Evolutionary conservation across 371 early-diverging fungal species (phyloP), one percentile per base, ranked within the genome.

Genomic region (Circinella umbellata): DNA sequence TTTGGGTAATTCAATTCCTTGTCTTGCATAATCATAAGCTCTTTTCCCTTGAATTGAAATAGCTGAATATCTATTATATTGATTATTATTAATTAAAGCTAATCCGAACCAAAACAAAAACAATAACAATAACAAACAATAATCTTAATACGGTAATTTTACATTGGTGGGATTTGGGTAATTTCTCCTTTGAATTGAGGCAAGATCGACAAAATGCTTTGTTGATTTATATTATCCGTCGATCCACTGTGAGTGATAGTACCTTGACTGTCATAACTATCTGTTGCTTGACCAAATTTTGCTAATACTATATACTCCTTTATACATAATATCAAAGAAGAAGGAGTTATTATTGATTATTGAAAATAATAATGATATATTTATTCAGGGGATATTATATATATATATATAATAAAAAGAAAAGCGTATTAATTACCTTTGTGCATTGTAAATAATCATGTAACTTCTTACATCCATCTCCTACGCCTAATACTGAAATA

Each of bases 1-100:
- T 54, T 68, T 67, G 11, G 85, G 85, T 37, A 84, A 65, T 36
- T 63, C 54, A 18, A 67, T 60, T 17, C 77, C 76, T 46, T 74
- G 57, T 39, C 85, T 76, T 11, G 87, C 87, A 76, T 85, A 85
- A 20, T 85, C 84, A 46, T 86, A 86, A 20, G 85, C 65, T 48
- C 79, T 68, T 65, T 82, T 83, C 34, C 87, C 87, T 55, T 85
- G 68, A 20, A 86, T 73, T 61, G 73, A 75, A 10, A 86, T 67
- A 17, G 84, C 85, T 46, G 84, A 84, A 69, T 84, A 84, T 27
- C 86, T 86, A 69, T 20, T 46, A 37, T 63, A 46, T 5, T 4
- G 6, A 37, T 36, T 46, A 51, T 27, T 27, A 27, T 27, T 27
- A 27, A 27, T 27, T 27, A 27, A 11, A 35, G 51, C 7, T 5